These are phyloP conservation scores for Conidiobolus incongruus DNA, from an alignment of 371 early-diverging fungal species.

Conservation along the genomic window DNA sequence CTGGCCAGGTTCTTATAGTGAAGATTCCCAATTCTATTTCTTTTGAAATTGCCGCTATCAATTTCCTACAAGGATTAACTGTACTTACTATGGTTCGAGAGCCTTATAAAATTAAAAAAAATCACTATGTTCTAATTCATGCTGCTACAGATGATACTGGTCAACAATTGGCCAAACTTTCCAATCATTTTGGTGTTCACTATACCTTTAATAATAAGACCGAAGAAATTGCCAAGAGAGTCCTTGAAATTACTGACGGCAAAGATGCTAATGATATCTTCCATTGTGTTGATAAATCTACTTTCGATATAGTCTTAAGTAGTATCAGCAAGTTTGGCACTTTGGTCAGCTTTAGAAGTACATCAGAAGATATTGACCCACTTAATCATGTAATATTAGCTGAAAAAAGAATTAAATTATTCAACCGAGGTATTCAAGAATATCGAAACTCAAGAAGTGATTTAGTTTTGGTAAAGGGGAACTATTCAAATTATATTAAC, in stretches of 20 bases:
- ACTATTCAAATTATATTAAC: constrained; percentile 32
- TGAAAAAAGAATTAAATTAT: constrained; percentile 42
- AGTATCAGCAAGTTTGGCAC: constrained; percentile 54
- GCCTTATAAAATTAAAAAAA: constrained; percentile 44
- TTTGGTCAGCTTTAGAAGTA: constrained; percentile 80
- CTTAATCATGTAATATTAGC: constrained; percentile 40
- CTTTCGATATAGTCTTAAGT: constrained; percentile 52
- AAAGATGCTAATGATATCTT: constrained; percentile 66
- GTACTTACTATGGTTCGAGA: constrained; percentile 53
- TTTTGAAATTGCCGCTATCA: constrained; percentile 38
- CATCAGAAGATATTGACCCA: constrained; percentile 64
- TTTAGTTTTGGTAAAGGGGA: constrained; percentile 22
- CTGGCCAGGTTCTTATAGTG: constrained; percentile 41
- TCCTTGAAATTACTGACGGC: constrained; percentile 26
- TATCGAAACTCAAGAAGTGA: constrained; percentile 25
- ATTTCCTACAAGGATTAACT: constrained; percentile 51
- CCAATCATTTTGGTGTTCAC: constrained; percentile 50
- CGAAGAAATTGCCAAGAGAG: constrained; percentile 34
- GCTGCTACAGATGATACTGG: constrained; percentile 90
- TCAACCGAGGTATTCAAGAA: constrained; percentile 47
- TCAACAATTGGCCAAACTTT: constrained; percentile 44
- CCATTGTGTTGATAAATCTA: constrained; percentile 80
- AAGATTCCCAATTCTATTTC: constrained; percentile 43
- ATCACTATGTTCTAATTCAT: constrained; percentile 62
- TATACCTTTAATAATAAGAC: too few species aligned